Conservation (phyloP, 1,284 basidiomycete species). For the Melampsora occidentalis region DNA sequence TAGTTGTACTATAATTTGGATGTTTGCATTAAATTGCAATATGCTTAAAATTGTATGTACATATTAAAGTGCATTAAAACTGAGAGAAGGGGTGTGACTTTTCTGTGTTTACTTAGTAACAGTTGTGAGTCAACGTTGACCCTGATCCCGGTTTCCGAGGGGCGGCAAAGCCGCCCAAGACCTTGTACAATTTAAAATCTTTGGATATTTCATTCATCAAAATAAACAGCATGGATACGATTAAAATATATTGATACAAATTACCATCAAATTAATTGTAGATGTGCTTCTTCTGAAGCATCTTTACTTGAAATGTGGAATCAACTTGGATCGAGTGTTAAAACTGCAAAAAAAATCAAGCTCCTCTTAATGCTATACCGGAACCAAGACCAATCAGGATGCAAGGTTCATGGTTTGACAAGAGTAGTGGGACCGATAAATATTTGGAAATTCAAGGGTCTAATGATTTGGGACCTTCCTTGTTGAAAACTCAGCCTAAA, state of each 20-base stretch:
- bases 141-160: no score
- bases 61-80: no score
- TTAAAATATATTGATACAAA: conserved; percentile 36
- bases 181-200: no score
- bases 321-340: conserved; percentile 30
- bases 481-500: conserved; percentile 8
- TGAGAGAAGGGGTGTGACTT: no score
- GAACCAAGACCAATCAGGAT: conserved; percentile 42
- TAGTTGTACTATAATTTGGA: no score
- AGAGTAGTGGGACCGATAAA: conserved; percentile 1
- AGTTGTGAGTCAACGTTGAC: no score
- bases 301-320: conserved; percentile 36
- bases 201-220: no score
- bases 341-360: conserved; percentile 35
- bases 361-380: neutral
- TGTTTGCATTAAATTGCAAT: no score
- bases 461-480: neutral
- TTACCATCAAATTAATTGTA: conserved; percentile 30
- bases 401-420: conserved; percentile 34
- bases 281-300: conserved; percentile 25
- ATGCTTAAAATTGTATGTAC: no score
- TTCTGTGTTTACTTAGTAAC: no score
- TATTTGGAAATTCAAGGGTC: no score
- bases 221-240: conserved; percentile 23
- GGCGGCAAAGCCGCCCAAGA: no score